Base-by-base conservation (phyloP, 768 basidiomycete genomes). In the Calocybe cyanea region DNA sequence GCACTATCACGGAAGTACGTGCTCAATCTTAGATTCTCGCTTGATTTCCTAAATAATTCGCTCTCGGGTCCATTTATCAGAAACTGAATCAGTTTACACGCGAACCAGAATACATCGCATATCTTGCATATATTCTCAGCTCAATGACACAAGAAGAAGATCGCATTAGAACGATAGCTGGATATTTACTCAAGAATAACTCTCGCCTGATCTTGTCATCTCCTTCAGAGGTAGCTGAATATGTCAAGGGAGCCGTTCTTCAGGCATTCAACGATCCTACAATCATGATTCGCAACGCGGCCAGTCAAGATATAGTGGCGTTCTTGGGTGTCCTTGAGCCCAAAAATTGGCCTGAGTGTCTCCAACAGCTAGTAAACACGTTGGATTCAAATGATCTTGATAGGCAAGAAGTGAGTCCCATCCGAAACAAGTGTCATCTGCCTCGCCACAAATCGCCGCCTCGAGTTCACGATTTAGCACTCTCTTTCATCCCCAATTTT, bases 161-260 rank as follows among this genome's bases (percentile, higher is more conserved):
- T 62, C 86, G 88, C 40, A 92, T 95, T 63, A 83, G 95, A 42
- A 89, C 91, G 48, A 94, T 97, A 70, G 94, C 95, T 19, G 95
- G 95, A 34, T 90, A 97, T 58, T 75, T 97, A 18, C 81, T 99
- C 66, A 99, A 99, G 81, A 98, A 99, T 67, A 93, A 92, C 58
- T 80, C 90, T 35, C 78, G 83, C 47, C 76, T 87, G 53, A 83
- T 93, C 61, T 73, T 92, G 43, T 75, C 72, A 38, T 77, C 82
- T 6, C 70, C 81, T 18, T 71, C 75, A 14, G 78, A 83, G 38
- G 85, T 92, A 17, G 73, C 78, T 23, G 71, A 79, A 39, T 89
- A 83, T 60, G 81, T 88, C 53, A 89, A 93, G 66, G 69, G 69
- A 23, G 78, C 85, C 37, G 80, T 92, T 23, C 80, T 93, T 5